phyloP scores from a whole-genome alignment of 2,329 filamentous ascomycete species.

The Xylariaceae sp. region DNA sequence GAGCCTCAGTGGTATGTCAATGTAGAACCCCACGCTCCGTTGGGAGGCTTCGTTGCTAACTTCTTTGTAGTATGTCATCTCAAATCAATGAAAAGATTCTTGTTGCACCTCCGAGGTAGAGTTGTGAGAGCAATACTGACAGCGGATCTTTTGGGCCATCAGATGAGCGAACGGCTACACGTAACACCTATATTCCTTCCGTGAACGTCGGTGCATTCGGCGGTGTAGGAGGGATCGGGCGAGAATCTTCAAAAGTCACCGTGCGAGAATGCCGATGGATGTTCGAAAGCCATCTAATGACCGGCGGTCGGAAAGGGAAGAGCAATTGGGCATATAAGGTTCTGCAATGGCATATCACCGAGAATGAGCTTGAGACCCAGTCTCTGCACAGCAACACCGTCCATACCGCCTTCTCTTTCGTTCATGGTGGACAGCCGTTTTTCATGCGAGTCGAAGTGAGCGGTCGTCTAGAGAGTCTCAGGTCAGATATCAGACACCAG shows the following conservation, averaged over 20 bases:
- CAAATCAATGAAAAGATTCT: no score
- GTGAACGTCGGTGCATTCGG: slow-evolving; percentile 20
- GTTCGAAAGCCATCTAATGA: slow-evolving; percentile 23
- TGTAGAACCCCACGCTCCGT: no score
- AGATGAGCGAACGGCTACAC: slow-evolving; percentile 9
- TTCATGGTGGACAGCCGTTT: slow-evolving; percentile 30
- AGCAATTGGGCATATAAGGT: slow-evolving; percentile 22
- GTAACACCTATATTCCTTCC: slow-evolving; percentile 16
- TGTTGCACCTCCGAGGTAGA: no score
- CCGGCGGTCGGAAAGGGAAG: slow-evolving; percentile 13
- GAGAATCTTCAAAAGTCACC: slow-evolving; percentile 16
- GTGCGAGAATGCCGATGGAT: slow-evolving; percentile 24
- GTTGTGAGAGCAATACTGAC: no score
- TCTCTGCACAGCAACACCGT: slow-evolving; percentile 25
- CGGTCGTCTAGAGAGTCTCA: slow-evolving; percentile 26
- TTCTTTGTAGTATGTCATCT: no score
- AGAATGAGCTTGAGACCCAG: slow-evolving; percentile 29
- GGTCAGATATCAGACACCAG: slow-evolving; percentile 18
- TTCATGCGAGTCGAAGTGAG: slow-evolving; percentile 31
- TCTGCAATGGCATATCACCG: slow-evolving; percentile 30
- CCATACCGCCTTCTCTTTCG: slow-evolving; percentile 31
- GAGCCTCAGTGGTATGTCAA: slow-evolving; percentile 5
- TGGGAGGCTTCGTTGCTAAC: no score
- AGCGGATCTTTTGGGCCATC: no score
- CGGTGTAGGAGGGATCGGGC: slow-evolving; percentile 22